These are phyloP conservation scores for Fragaria vesca DNA, from an alignment of 306 rosid genomes.

Conservation along the genomic window DNA sequence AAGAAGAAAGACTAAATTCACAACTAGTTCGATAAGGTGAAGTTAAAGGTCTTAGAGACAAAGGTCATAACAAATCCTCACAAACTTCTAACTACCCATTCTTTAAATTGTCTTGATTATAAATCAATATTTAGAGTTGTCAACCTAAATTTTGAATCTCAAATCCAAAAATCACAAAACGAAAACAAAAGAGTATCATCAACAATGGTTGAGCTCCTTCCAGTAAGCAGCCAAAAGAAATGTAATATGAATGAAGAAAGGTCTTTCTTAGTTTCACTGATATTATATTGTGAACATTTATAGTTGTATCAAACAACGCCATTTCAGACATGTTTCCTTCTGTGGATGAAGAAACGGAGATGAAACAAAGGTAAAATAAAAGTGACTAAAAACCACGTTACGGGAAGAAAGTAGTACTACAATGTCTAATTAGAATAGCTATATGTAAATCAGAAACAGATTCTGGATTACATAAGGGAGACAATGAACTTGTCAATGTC, in stretches of 20 bases:
- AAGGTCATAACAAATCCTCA: neutral
- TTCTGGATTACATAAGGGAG: neutral
- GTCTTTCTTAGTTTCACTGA: neutral
- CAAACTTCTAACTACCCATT: neutral
- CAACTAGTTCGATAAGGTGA: neutral
- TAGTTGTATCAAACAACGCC: conserved; percentile 11
- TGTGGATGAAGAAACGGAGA: neutral
- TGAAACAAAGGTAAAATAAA: neutral
- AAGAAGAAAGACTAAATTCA: neutral
- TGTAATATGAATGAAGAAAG: neutral
- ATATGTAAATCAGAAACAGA: neutral
- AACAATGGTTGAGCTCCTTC: neutral
- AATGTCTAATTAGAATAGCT: neutral
- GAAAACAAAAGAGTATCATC: neutral
- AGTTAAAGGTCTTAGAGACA: neutral
- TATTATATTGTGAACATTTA: neutral
- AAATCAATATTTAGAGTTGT: neutral
- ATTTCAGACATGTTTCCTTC: neutral
- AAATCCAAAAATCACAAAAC: neutral
- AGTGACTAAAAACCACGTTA: neutral
- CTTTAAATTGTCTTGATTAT: neutral
- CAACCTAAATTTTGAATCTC: neutral
- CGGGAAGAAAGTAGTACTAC: neutral
- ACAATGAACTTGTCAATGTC: conserved; percentile 20
- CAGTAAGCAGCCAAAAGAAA: neutral